A percentile compares a stretch with the other conserved stretches of the same genome.
phyloP scores from a whole-genome alignment of 2,329 filamentous ascomycete species.

The Cladosporium velox region DNA sequence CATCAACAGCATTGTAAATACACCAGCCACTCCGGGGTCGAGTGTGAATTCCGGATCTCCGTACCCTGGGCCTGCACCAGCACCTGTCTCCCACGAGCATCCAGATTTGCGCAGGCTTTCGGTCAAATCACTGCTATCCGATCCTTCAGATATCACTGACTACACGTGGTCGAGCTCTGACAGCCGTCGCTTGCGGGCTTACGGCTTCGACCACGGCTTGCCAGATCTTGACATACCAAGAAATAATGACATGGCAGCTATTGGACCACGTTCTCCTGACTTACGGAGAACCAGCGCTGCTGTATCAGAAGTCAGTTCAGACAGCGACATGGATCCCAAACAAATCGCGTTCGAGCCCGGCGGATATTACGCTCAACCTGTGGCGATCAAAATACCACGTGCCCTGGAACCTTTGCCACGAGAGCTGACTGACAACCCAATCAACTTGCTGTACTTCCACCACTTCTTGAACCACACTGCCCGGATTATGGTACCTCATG shows the following conservation, averaged over 20 bases:
- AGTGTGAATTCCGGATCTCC: slow-evolving; percentile 34
- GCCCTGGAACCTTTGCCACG: slow-evolving; percentile 58
- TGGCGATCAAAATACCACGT: slow-evolving; percentile 64
- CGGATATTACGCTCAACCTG: slow-evolving; percentile 70
- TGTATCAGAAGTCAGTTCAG: slow-evolving; percentile 34
- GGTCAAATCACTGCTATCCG: slow-evolving; percentile 65
- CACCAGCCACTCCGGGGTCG: slow-evolving; percentile 48
- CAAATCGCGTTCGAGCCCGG: slow-evolving; percentile 58
- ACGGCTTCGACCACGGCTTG: slow-evolving; percentile 71
- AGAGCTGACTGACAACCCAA: slow-evolving; percentile 67
- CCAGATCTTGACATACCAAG: slow-evolving; percentile 68
- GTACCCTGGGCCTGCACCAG: slow-evolving; percentile 25
- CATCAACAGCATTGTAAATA: slow-evolving; percentile 42
- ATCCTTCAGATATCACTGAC: slow-evolving; percentile 44
- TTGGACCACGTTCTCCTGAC: slow-evolving; percentile 44
- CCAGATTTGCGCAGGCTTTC: slow-evolving; percentile 59
- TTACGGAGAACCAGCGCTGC: slow-evolving; percentile 34
- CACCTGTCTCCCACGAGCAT: slow-evolving; percentile 36
- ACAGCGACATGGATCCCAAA: slow-evolving; percentile 31
- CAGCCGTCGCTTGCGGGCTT: slow-evolving; percentile 45
- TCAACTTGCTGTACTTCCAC: slow-evolving; percentile 76
- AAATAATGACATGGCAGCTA: slow-evolving; percentile 70
- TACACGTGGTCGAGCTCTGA: slow-evolving; percentile 22
- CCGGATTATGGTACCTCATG: slow-evolving; percentile 63
- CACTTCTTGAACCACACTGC: slow-evolving; percentile 80